Conservation (phyloP, 192 early-diverging fungal species). For the Coemansia sp. region DNA sequence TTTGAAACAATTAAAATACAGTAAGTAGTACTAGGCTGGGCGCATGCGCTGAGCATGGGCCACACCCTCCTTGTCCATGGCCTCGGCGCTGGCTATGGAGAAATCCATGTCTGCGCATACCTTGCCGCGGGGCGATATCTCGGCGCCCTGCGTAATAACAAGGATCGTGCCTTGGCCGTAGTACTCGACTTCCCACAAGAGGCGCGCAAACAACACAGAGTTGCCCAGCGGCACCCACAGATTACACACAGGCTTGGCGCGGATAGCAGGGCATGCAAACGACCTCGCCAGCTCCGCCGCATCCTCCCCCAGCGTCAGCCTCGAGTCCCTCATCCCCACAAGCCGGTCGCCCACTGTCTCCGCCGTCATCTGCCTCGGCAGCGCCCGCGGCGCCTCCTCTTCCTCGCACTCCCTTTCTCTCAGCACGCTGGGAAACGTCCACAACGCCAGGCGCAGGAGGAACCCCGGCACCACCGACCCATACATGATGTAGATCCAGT, state of each 20-base stretch:
- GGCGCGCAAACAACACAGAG: constrained; percentile 11
- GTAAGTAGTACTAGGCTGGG: background rate
- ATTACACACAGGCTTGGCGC: constrained; percentile 27
- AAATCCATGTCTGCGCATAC: constrained; percentile 27
- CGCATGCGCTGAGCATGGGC: background rate
- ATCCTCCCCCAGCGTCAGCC: background rate
- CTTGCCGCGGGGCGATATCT: constrained; percentile 10
- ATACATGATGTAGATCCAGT: constrained; percentile 34
- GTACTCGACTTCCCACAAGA: constrained; percentile 29
- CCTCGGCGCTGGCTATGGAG: constrained; percentile 1
- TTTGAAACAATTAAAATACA: background rate
- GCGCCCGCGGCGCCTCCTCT: background rate
- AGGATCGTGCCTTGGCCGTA: constrained; percentile 40
- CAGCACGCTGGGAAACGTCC: constrained; percentile 9
- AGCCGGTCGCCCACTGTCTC: background rate
- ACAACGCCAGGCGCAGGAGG: constrained; percentile 8
- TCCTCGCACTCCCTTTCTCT: background rate
- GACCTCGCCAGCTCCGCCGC: constrained; percentile 11
- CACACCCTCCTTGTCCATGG: constrained; percentile 15
- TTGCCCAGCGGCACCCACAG: constrained; percentile 47
- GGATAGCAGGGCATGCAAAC: constrained; percentile 25
- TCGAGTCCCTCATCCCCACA: background rate
- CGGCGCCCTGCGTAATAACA: constrained; percentile 31
- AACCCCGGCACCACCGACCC: constrained; percentile 31
- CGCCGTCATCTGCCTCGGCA: background rate